Conservation (phyloP, 306 rosid genomes). For the Rosa rugosa region DNA sequence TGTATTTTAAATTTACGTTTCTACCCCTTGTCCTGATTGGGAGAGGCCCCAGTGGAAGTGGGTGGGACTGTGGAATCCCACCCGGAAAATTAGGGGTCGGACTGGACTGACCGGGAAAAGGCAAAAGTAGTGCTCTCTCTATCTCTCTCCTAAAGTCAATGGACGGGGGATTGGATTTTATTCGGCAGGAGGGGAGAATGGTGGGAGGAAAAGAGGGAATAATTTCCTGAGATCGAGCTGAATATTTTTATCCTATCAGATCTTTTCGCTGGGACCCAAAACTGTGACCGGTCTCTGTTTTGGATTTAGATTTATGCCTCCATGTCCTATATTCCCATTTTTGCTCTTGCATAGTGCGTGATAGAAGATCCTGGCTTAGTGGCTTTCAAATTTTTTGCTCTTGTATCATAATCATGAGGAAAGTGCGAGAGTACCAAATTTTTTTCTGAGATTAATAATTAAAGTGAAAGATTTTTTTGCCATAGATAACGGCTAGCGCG, state of each 20-base stretch:
- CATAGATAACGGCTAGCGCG: too few species aligned
- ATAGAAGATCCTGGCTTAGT: not conserved
- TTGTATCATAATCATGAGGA: too few species aligned
- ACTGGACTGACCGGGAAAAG: not conserved
- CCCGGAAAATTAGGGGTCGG: not conserved
- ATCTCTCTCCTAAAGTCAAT: not conserved
- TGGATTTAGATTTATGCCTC: not conserved
- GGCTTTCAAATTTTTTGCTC: not conserved
- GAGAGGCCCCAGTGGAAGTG: too few species aligned
- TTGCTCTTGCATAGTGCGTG: not conserved
- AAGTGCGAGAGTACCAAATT: not conserved
- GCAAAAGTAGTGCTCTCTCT: not conserved
- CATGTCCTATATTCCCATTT: not conserved
- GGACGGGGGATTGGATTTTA: not conserved
- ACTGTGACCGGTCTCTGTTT: not conserved
- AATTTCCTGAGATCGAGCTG: slow-evolving; percentile 3
- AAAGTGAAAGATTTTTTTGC: too few species aligned
- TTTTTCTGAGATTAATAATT: too few species aligned
- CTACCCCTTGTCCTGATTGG: too few species aligned
- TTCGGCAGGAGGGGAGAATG: not conserved
- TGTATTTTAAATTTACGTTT: too few species aligned
- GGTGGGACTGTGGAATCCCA: slow-evolving; percentile 8
- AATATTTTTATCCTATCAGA: slow-evolving; percentile 24
- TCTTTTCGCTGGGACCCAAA: not conserved
- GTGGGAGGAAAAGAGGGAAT: not conserved